phyloP scores from a whole-genome alignment of 164 flowering plant species.

The Magnolia sinica region DNA sequence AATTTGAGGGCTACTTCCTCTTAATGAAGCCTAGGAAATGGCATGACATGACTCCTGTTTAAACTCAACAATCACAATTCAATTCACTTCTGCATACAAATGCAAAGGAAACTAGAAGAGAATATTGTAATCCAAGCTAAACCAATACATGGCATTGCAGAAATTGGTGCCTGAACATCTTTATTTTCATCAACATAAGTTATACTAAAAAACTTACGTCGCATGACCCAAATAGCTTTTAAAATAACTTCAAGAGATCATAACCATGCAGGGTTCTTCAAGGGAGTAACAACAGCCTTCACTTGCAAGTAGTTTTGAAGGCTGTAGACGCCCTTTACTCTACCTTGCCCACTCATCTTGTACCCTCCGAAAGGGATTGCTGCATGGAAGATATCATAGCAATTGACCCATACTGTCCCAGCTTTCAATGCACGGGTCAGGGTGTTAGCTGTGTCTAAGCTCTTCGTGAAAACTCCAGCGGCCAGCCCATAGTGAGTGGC shows the following conservation, averaged over 20 bases:
- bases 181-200: too few species aligned
- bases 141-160: too few species aligned
- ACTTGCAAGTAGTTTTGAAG: conserved; percentile 82
- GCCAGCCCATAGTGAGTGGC: conserved; percentile 70
- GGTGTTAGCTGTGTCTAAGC: conserved; percentile 72
- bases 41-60: too few species aligned
- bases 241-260: conserved; percentile 15
- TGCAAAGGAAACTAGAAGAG: too few species aligned
- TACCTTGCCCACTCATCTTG: conserved; percentile 91
- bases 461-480: conserved; percentile 80
- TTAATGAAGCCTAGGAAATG: too few species aligned
- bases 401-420: conserved; percentile 89
- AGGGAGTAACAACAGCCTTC: conserved; percentile 81
- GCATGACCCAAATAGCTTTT: too few species aligned
- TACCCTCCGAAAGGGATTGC: conserved; percentile 96
- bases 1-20: too few species aligned
- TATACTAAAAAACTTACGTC: too few species aligned
- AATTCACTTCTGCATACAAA: too few species aligned
- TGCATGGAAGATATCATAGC: conserved; percentile 84
- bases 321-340: conserved; percentile 88
- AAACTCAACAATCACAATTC: too few species aligned
- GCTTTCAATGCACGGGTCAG: conserved; percentile 66
- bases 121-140: too few species aligned
- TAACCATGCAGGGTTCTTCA: conserved; percentile 81
- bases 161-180: too few species aligned